Evolutionary conservation across 805 yeast species (phyloP), one percentile per base, ranked within the genome.

Genomic region (Candida easanensis): DNA sequence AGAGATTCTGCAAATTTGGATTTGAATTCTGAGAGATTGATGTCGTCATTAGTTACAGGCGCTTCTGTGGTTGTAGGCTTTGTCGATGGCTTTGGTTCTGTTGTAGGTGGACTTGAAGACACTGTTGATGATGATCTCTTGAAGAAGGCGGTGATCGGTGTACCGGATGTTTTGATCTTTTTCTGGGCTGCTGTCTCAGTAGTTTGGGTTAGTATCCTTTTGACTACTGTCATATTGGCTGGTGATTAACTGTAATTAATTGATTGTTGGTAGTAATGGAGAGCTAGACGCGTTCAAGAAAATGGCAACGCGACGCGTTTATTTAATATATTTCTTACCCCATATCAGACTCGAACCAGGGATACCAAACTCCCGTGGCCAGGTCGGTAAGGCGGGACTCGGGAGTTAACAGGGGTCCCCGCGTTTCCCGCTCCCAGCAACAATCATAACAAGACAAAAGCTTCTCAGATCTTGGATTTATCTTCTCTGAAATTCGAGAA

Each of bases 1-100:
- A 55, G 43, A 16, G 33, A 42, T 8, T 39, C 8, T 2, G 40
- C 20, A 21, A 53, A 53, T 4, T 27, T 5, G 14, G 31, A 14
- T 17, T 54, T 54, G 41, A 51, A 52, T 2, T 26, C 30, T 8
- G 51, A 42, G 2, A 19, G 9, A 9, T 20, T 4, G n/a, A 9
- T n/a, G 4, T 30, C 25, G 10, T 6, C n/a, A 7, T 16, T 16
- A 15, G 19, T 17, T 5, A 19, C 19, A 4, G 18, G 19, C 13
- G 7, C 11, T 4, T 5, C 33, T 13, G 33, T n/a, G 5, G 33
- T n/a, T 25, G 14, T 5, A 19, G 17, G 4, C 21, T 10, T 8
- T 27, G 17, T n/a, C 19, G 19, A 17, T 39, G 26, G n/a, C 15
- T 9, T 27, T 13, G 6, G 10, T 35, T 28, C 14, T 2, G 14